These are phyloP conservation scores for Hortaea sp. DNA, from an alignment of 2,329 filamentous ascomycete species.

Conservation along the genomic window DNA sequence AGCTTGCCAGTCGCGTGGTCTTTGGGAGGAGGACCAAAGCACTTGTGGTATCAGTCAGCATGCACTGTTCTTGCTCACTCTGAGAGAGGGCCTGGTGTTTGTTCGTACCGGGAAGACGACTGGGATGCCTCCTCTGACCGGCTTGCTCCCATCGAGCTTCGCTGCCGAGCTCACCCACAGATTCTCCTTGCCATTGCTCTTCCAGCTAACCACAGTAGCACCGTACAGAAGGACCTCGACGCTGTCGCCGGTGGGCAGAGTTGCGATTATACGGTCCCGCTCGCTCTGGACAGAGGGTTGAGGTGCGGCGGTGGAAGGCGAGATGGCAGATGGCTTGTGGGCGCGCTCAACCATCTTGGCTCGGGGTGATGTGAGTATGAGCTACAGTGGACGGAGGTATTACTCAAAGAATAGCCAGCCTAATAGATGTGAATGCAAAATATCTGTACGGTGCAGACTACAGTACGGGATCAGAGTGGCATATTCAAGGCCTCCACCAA, in stretches of 20 bases:
- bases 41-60: conserved; percentile 35
- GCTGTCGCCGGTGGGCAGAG: conserved; percentile 75
- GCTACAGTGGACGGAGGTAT: too few species aligned
- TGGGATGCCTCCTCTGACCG: conserved; percentile 84
- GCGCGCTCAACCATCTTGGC: conserved; percentile 58
- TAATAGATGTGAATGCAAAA: too few species aligned
- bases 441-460: too few species aligned
- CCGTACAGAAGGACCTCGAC: conserved; percentile 82
- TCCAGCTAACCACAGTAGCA: conserved; percentile 90
- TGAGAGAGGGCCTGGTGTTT: too few species aligned
- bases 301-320: conserved; percentile 53
- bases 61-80: too few species aligned
- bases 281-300: conserved; percentile 69
- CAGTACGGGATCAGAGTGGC: too few species aligned
- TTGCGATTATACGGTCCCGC: conserved; percentile 64
- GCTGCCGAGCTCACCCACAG: conserved; percentile 36
- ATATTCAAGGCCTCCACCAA: too few species aligned
- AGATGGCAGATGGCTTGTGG: conserved; percentile 69
- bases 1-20: conserved; percentile 70
- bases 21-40: conserved; percentile 71
- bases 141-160: conserved; percentile 74
- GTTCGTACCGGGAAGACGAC: conserved; percentile 75
- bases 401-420: too few species aligned
- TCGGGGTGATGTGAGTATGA: neutral
- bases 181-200: conserved; percentile 51